These are phyloP conservation scores for Malus asiatica DNA, from an alignment of 306 rosid genomes.

Conservation along the genomic window DNA sequence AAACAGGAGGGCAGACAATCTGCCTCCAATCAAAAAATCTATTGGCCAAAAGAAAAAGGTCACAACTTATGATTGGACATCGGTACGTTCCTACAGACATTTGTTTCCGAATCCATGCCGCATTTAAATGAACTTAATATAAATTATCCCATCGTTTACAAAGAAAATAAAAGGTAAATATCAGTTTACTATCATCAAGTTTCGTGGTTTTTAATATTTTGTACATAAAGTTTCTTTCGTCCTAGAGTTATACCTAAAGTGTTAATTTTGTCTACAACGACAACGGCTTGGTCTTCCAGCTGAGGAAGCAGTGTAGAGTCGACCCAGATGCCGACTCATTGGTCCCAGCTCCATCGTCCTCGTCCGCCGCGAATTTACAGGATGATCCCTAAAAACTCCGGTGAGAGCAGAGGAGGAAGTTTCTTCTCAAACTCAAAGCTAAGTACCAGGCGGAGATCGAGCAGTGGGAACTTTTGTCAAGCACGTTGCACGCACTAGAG, in stretches of 20 bases:
- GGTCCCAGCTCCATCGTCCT: not conserved
- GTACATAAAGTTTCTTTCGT: too few relatives aligned
- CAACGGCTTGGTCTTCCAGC: constrained; percentile 68
- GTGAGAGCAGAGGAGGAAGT: constrained; percentile 43
- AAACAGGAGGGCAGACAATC: too few relatives aligned
- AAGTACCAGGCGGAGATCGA: constrained; percentile 48
- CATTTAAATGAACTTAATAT: too few relatives aligned
- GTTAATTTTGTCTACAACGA: constrained; percentile 34
- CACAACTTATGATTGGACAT: not conserved
- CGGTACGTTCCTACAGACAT: not conserved
- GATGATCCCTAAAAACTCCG: constrained; percentile 17
- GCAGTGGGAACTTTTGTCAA: constrained; percentile 53
- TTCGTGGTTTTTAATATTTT: too few relatives aligned
- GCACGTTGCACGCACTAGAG: constrained; percentile 36
- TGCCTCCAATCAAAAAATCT: not conserved
- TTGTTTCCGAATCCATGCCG: not conserved
- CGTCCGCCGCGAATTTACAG: constrained; percentile 5
- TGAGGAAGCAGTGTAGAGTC: constrained; percentile 34
- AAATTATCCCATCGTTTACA: too few relatives aligned
- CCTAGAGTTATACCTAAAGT: too few relatives aligned
- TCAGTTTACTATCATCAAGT: too few relatives aligned
- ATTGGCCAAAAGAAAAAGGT: not conserved
- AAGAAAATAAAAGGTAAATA: too few relatives aligned
- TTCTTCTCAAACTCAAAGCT: constrained; percentile 44
- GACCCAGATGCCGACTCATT: not conserved